Conservation (phyloP, 2,329 filamentous ascomycete genomes). For the Colletotrichum incanum region DNA sequence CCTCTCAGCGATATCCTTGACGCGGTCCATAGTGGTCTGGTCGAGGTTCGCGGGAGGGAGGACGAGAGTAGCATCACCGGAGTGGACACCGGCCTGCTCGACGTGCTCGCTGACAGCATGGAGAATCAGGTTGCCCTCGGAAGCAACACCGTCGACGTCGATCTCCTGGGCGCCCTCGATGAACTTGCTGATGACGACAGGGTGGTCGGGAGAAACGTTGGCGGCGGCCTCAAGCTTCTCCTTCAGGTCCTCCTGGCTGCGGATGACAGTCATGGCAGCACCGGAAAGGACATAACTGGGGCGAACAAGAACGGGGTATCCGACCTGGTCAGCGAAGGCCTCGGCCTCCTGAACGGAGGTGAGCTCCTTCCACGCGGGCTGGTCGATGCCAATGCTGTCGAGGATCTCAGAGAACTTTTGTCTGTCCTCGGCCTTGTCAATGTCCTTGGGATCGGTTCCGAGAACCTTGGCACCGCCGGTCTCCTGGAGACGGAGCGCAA, state of each 20-base stretch:
- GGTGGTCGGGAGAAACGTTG: constrained; percentile 94
- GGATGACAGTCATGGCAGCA: constrained; percentile 98
- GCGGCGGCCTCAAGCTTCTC: constrained; percentile 94
- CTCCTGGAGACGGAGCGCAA: constrained; percentile 94
- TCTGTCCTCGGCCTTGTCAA: constrained; percentile 97
- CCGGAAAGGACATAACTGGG: constrained; percentile 97
- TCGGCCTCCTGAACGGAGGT: constrained; percentile 92
- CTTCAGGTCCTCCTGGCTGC: constrained; percentile 88
- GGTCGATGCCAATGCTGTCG: constrained; percentile 96
- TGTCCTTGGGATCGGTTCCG: constrained; percentile 92
- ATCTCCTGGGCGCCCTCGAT: constrained; percentile 98
- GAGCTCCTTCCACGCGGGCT: constrained; percentile 98
- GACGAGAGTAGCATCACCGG: constrained; percentile 94
- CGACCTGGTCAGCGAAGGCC: constrained; percentile 86
- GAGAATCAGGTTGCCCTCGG: constrained; percentile 86
- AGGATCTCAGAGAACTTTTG: constrained; percentile 99
- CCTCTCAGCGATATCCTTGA: constrained; percentile 97
- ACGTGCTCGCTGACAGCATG: constrained; percentile 97
- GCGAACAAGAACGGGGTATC: constrained; percentile 95
- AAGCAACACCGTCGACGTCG: constrained; percentile 94
- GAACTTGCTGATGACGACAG: constrained; percentile 98
- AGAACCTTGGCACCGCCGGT: constrained; percentile 91
- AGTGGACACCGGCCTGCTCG: constrained; percentile 98
- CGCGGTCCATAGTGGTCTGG: constrained; percentile 81
- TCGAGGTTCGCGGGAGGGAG: constrained; percentile 89